Base-by-base conservation (phyloP, 148 eudicot species). In the Chenopodium album region DNA sequence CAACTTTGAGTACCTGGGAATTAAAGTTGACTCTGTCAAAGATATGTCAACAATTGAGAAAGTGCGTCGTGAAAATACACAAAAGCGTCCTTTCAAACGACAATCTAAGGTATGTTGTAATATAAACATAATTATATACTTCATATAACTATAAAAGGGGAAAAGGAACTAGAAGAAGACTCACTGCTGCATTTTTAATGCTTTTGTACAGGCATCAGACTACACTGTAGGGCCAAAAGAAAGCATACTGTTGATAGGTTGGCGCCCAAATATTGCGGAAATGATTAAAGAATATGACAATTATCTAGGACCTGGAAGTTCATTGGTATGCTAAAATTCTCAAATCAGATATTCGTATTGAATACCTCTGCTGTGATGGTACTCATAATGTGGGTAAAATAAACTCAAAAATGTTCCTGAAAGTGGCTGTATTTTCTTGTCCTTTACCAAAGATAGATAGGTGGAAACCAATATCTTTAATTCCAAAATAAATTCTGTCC, bases 231-330 rank as follows among this genome's bases (percentile, higher is more conserved):
- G 97, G 84, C 99, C 95, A 59, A 94, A 86, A 84, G 99, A 96
- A 86, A 85, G 85, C 79, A 85, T 94, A 86, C 83, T 96, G 73
- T 73, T 96, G 88, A 91, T 94, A 73, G 99, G 99, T 73, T 96
- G 99, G 99, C 94, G 97, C 29, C 88, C 93, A 65, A 90, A 91
- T 88, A 91, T 92, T 46, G 88, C 87, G 16, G 94, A 94, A 80
- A 90, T 96, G 97, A 90, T 96, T 81, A 85, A 86, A 87, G 99
- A 96, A 81, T 94, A 94, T 80, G 97, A 96, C 82, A 88, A 85
- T 73, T 96, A 96, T 87, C 93, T 96, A 73, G 99, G 99, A 83
- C 98, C 99, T 76, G 98, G 98, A 88, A 96, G 99, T 85, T 88
- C 90, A 77, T 59, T 96, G 94, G 99, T 96, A 92, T 70, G 89